These are phyloP conservation scores for Arachnopeziza araneosa DNA, from an alignment of 2,329 filamentous ascomycete species.

Conservation along the genomic window DNA sequence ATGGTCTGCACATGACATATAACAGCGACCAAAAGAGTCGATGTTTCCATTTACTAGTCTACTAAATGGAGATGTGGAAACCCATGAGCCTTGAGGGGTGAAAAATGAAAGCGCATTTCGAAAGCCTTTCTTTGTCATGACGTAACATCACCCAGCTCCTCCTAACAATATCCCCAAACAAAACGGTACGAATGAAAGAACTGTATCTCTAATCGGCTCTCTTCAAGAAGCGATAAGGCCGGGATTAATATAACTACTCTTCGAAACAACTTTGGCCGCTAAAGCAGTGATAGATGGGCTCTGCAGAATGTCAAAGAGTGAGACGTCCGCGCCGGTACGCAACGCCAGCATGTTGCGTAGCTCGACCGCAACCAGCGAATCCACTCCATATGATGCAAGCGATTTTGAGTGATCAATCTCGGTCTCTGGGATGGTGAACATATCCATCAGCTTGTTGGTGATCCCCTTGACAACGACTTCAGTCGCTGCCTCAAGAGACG, in stretches of 20 bases:
- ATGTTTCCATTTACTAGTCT: too few relatives aligned
- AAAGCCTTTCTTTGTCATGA: too few relatives aligned
- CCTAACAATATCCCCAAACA: too few relatives aligned
- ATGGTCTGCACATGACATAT: too few relatives aligned
- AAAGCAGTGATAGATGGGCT: not conserved
- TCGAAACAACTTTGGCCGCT: not conserved
- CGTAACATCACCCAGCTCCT: too few relatives aligned
- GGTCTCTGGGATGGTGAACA: not conserved
- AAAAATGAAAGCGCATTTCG: too few relatives aligned
- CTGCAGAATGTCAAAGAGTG: conserved; percentile 1
- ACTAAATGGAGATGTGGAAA: too few relatives aligned
- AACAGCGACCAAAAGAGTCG: too few relatives aligned
- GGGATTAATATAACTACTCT: not conserved
- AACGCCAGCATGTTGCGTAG: not conserved
- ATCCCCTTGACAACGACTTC: not conserved
- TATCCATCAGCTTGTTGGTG: not conserved
- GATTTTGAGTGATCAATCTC: not conserved
- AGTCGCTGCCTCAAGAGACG: not conserved
- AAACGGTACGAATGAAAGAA: too few relatives aligned
- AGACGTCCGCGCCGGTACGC: not conserved
- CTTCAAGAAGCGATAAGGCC: too few relatives aligned
- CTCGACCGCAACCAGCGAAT: conserved; percentile 1
- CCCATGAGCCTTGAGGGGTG: too few relatives aligned
- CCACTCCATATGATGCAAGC: not conserved
- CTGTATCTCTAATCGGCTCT: too few relatives aligned